Conservation (phyloP, 345 rosid genomes). For the Rhodamnia argentea region DNA sequence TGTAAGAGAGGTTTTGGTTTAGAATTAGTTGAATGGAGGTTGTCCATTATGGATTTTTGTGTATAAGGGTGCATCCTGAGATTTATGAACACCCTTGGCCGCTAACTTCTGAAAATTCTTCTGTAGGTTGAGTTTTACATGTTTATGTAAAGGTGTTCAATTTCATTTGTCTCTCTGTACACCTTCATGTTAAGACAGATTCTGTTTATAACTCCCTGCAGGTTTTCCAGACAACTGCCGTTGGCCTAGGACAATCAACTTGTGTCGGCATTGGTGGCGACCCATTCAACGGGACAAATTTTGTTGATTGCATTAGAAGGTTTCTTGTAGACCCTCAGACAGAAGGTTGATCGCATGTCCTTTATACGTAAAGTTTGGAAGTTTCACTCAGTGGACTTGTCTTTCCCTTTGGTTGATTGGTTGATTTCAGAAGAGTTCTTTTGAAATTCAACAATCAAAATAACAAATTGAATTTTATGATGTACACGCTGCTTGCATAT, state of each 20-base stretch:
- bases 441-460: too few relatives aligned
- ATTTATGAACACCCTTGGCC: not conserved
- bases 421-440: not conserved
- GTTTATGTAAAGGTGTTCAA: not conserved
- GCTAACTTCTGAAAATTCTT: not conserved
- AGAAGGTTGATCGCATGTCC: constrained; percentile 46
- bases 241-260: constrained; percentile 92
- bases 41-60: not conserved
- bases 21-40: not conserved
- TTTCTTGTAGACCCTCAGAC: constrained; percentile 92
- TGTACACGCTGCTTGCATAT: not conserved
- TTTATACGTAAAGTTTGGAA: not conserved
- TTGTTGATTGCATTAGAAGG: constrained; percentile 78
- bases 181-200: not conserved
- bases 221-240: constrained; percentile 97
- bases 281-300: constrained; percentile 96
- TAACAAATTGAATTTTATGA: not conserved
- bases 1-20: not conserved
- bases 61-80: not conserved
- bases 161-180: not conserved
- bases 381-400: not conserved
- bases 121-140: not conserved
- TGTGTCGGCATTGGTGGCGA: constrained; percentile 96
- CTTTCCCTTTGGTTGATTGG: not conserved
- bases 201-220: constrained; percentile 6